Percentiles rank a stretch among this genome's conserved stretches.
These are phyloP conservation scores for Claviceps sp. DNA, from an alignment of 2,329 filamentous ascomycete species.

Conservation along the genomic window DNA sequence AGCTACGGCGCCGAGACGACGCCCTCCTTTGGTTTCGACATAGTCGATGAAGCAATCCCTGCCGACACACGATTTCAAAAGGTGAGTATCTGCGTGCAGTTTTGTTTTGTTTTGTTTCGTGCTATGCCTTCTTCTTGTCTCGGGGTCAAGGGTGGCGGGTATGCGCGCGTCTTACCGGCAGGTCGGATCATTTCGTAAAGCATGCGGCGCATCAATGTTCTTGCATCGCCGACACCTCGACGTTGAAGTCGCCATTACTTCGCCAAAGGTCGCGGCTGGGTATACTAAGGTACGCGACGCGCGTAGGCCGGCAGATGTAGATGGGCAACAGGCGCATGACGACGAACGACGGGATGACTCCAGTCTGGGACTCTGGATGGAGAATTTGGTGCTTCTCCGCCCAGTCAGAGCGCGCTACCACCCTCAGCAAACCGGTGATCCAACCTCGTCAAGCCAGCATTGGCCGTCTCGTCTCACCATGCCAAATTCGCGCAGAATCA, in stretches of 20 bases:
- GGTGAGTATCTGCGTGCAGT: neutral
- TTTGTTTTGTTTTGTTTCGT: neutral
- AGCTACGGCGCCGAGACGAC: slow-evolving; percentile 46
- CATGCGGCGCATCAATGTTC: slow-evolving; percentile 14
- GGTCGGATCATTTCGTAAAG: slow-evolving; percentile 18
- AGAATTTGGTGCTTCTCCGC: neutral
- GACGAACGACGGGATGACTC: neutral
- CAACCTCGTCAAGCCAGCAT: neutral
- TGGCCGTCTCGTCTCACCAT: neutral
- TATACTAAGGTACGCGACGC: neutral
- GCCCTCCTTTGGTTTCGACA: slow-evolving; percentile 64
- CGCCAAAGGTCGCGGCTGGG: neutral
- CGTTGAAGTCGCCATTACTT: slow-evolving; percentile 1
- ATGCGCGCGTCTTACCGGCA: slow-evolving; percentile 15
- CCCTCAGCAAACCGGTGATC: neutral
- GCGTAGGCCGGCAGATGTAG: neutral
- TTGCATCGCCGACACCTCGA: slow-evolving; percentile 23
- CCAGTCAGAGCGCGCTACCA: neutral
- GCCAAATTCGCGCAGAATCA: neutral
- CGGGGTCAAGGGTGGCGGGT: neutral
- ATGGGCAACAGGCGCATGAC: neutral
- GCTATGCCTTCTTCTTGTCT: neutral
- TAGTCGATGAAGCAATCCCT: slow-evolving; percentile 65
- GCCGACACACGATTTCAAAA: neutral
- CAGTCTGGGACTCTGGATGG: neutral